phyloP scores from a whole-genome alignment of 805 yeast genomes.

The Monosporozyma unispora region DNA sequence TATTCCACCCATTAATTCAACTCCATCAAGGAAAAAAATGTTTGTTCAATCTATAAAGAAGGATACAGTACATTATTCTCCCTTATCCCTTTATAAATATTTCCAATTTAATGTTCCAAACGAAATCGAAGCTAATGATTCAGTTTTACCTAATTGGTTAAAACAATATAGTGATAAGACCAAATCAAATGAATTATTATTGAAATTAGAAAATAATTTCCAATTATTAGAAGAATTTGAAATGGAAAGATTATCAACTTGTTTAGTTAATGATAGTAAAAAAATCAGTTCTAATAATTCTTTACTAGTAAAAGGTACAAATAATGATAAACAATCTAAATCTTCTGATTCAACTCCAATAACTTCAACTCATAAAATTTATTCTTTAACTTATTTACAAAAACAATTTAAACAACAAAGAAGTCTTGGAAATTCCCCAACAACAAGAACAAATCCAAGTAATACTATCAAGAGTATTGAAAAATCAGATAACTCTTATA shows the following conservation, averaged over 20 bases:
- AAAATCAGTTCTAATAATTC: neutral
- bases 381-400: slow-evolving; percentile 19
- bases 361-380: slow-evolving; percentile 11
- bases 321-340: neutral
- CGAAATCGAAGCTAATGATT: slow-evolving; percentile 12
- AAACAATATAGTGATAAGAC: slow-evolving; percentile 11
- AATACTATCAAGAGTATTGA: neutral
- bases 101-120: slow-evolving; percentile 24
- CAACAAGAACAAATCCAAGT: neutral
- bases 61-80: slow-evolving; percentile 28
- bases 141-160: slow-evolving; percentile 29
- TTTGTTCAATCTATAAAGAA: slow-evolving; percentile 28
- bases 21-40: slow-evolving; percentile 7
- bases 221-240: slow-evolving; percentile 32
- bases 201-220: slow-evolving; percentile 26
- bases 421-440: slow-evolving; percentile 5
- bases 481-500: neutral
- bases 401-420: slow-evolving; percentile 12
- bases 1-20: slow-evolving; percentile 13
- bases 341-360: neutral
- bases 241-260: slow-evolving; percentile 21
- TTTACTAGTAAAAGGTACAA: neutral
- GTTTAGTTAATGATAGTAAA: slow-evolving; percentile 11
- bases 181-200: slow-evolving; percentile 17
- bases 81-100: slow-evolving; percentile 24